These are phyloP conservation scores for Ophiosphaerella herpotricha DNA, from an alignment of 2,329 filamentous ascomycete genomes.

Conservation along the genomic window DNA sequence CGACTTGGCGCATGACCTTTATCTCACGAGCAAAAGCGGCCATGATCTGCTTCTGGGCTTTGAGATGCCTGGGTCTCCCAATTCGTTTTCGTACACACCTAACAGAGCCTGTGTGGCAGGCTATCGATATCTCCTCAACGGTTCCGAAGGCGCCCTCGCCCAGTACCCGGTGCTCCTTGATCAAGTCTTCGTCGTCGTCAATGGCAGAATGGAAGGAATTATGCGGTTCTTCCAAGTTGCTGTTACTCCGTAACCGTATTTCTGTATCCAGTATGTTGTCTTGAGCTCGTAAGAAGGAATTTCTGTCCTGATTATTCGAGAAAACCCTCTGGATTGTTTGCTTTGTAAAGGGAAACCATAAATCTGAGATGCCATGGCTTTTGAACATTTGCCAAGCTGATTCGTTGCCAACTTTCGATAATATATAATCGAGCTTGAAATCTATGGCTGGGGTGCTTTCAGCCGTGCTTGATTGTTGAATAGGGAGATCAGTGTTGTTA, in stretches of 20 bases:
- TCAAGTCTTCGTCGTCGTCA: constrained; percentile 13
- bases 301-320: background rate
- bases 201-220: background rate
- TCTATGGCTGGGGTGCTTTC: background rate
- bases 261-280: background rate
- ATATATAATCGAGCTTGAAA: background rate
- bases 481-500: no score
- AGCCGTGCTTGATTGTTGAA: no score
- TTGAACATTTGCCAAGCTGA: background rate
- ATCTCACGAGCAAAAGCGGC: constrained; percentile 17
- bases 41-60: constrained; percentile 15
- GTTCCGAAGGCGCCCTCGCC: constrained; percentile 11
- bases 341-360: constrained; percentile 15
- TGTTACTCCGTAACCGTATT: background rate
- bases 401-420: background rate
- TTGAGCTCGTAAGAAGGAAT: constrained; percentile 2
- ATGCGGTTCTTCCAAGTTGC: no score
- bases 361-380: constrained; percentile 6
- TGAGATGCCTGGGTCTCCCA: constrained; percentile 8
- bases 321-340: constrained; percentile 11
- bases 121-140: constrained; percentile 11
- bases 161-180: constrained; percentile 1
- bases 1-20: constrained; percentile 19
- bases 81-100: constrained; percentile 18
- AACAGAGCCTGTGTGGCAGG: background rate